Evolutionary conservation across 495 filamentous ascomycete genomes (phyloP), one percentile per base, ranked within the genome.

Genomic region (Aspergillus sclerotiicarbonarius): DNA sequence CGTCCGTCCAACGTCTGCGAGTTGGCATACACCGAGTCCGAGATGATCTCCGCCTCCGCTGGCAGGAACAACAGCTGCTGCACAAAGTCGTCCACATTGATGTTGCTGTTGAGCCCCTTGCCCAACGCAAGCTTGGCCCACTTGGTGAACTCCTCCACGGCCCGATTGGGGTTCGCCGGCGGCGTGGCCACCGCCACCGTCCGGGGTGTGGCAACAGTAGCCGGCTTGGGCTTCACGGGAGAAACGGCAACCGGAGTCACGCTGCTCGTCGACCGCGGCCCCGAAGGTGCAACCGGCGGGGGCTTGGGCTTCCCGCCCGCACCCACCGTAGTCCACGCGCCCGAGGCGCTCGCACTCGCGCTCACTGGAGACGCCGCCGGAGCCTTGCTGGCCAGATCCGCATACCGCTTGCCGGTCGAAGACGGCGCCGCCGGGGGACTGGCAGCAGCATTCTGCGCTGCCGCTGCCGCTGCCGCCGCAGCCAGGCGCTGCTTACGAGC

Each of bases 301-400:
- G 84, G 76, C 78, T 96, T 98, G 32, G 87, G 81, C 75, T 96
- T 98, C 6, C 94, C 94, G 56, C 91, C 84, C 13, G 92, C 90
- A n/a, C 95, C 95, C 44, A 98, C 94, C 0, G 92, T 98, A 32
- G 91, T 93, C 95, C 95, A 98, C 18, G 91, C 92, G 39, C 87
- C 80, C 12, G 73, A 59, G 4, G 73, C 44, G 7, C 5, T 25
- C 25, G 70, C 62, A 16, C 67, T 62, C 21, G 72, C 61, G 8
- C 67, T 67, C 39, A 76, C 66, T 47, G 71, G 68, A 46, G 70
- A 62, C 51, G 71, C 67, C n/a, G 75, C 70, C 20, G 79, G 70
- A 19, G 73, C 76, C 76, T 97, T 97, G 75, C 91, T 85, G 19
- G 95, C 95, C 35, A 98, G 85, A 67, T 98, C 92, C 7, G 94